Base-by-base conservation (phyloP, 2,329 filamentous ascomycete species). In the Trichoderma sp. region DNA sequence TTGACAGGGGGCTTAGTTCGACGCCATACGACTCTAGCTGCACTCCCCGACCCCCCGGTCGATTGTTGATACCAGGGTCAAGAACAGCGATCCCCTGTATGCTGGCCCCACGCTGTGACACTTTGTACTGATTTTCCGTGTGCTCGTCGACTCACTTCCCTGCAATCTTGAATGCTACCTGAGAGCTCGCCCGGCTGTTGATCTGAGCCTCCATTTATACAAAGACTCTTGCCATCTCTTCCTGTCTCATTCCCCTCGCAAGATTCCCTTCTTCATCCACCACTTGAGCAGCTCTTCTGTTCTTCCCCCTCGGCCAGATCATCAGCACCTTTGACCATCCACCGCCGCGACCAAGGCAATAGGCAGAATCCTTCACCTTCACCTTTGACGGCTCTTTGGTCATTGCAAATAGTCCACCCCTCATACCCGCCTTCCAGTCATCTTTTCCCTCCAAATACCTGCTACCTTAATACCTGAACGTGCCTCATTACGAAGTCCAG, bases 291-390 rank as follows among this genome's bases (percentile, higher is more conserved):
- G 53, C 43, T 62, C 62, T 68, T 49, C n/a, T 49, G 24, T 33
- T 64, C 62, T 64, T 63, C 53, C 57, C 62, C 60, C 62, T n/a
- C 66, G 64, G 68, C 61, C 71, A 65, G 72, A 71, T 72, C 71
- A 68, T 57, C 67, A 57, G 43, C 55, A 68, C 31, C 62, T 31
- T 67, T 55, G 53, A 70, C 70, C 68, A 76, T 73, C 76, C 73
- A 70, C 67, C 72, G 76, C 76, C 73, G 69, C 68, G 74, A 75
- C 75, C 73, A 76, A 68, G 71, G 74, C 72, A 49, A 24, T 49
- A 77, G 77, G 76, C 77, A 76, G 71, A 72, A 33, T 55, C 40
- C 21, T 58, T 60, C 62, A 56, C 52, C 21, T 57, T 60, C 61
- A 56, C 61, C 63, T 71, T 69, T 52, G 56, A 62, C 68, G 69